Percentiles rank a stretch among this genome's conserved stretches.
phyloP scores from a whole-genome alignment of 2,329 filamentous ascomycete genomes.

The Rosellinia necatrix region DNA sequence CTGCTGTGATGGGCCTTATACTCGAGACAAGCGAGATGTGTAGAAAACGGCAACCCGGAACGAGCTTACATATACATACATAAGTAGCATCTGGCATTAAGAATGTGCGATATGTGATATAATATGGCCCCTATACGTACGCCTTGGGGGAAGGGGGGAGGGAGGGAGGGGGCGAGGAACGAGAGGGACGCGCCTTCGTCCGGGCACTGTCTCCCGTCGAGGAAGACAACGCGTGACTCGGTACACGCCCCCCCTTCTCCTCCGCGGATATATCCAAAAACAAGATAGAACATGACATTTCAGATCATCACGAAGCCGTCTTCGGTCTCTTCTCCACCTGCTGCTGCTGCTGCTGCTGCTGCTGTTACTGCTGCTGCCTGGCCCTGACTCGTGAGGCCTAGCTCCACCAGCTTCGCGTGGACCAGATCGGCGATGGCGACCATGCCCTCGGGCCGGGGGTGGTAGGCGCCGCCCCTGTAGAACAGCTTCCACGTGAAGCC shows the following conservation, averaged over 20 bases:
- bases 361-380: too few species aligned
- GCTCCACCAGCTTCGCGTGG: slow-evolving; percentile 31
- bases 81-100: slow-evolving; percentile 16
- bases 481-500: slow-evolving; percentile 38
- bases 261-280: background rate
- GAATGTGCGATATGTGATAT: slow-evolving; percentile 7
- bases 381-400: slow-evolving; percentile 28
- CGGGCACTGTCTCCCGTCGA: too few species aligned
- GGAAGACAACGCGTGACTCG: background rate
- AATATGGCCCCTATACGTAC: slow-evolving; percentile 2
- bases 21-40: background rate
- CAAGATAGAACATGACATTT: slow-evolving; percentile 5
- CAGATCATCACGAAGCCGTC: slow-evolving; percentile 26
- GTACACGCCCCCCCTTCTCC: slow-evolving; percentile 16
- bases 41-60: slow-evolving; percentile 4
- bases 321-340: slow-evolving; percentile 13
- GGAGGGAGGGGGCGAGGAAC: too few species aligned
- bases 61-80: too few species aligned
- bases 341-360: too few species aligned
- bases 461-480: slow-evolving; percentile 35
- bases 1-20: slow-evolving; percentile 4
- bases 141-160: too few species aligned
- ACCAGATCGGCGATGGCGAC: slow-evolving; percentile 36
- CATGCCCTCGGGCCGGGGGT: slow-evolving; percentile 40
- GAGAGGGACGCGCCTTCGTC: too few species aligned